Base-by-base conservation (phyloP, 2,329 filamentous ascomycete species). In the Metarhizium sp. region DNA sequence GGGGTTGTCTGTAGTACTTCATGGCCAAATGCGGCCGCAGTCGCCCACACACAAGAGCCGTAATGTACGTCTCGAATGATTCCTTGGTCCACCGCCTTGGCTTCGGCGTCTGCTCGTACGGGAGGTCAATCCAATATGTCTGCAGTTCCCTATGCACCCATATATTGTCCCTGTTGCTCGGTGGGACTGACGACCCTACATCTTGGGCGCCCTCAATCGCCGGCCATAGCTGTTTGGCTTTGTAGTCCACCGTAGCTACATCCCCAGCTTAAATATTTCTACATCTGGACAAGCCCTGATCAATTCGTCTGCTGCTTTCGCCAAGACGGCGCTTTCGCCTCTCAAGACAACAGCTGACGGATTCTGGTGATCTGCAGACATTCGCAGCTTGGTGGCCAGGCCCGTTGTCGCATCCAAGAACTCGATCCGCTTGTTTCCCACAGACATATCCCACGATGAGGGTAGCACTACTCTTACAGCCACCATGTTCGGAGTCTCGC, bases 11-110 rank as follows among this genome's bases (percentile, higher is more conserved):
- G 56, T 77, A 78, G 34, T 73, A 63, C 2, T 61, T 61, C 4
- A 66, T 61, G 8, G 66, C 67, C 2, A 71, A 59, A 16, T 71
- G 64, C 0, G 67, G 56, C 6, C 66, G 63, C 38, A 76, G 60
- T 6, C 66, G 68, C 2, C 71, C 70, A 50, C 70, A 71, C 8
- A 68, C 68, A n/a, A 80, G 64, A 0, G 65, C 64, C 0, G 66
- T 63, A 20, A 80, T 67, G 58, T 79, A 79, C 2, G 63, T 57
- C 50, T 74, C 65, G 16, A 80, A 72, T 1, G 69, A 66, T 42
- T 69, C 61, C 50, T 62, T 64, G 3, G 74, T 75, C 77, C 77
- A 79, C 2, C 56, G 48, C 2, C 55, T 43, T 0, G 76, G 76
- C 32, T 62, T 65, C 0, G 71, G 67, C 8, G 75, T 70, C 46